phyloP scores from a whole-genome alignment of 2,329 filamentous ascomycete species.

The Pseudocercospora musae region DNA sequence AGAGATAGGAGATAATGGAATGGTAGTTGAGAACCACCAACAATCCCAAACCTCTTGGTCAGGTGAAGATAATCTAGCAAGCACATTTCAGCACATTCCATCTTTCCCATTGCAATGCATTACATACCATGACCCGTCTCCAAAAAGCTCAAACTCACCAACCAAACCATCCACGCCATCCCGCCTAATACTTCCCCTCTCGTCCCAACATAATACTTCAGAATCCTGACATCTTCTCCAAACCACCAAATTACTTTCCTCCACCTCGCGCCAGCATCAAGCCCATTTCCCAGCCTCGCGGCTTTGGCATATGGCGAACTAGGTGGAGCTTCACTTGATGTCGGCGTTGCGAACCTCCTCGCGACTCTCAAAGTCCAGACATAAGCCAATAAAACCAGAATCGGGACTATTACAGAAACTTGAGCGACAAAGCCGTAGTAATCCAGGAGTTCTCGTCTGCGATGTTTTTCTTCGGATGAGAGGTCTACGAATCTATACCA shows the following conservation, averaged over 20 bases:
- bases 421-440: conserved; percentile 56
- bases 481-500: conserved; percentile 54
- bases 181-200: conserved; percentile 51
- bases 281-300: conserved; percentile 18
- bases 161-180: conserved; percentile 51
- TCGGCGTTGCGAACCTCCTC: background rate
- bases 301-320: conserved; percentile 42
- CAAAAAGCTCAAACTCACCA: conserved; percentile 49
- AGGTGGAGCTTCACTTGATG: conserved; percentile 23
- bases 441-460: conserved; percentile 53
- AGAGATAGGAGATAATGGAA: conserved; percentile 57
- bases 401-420: conserved; percentile 48
- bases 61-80: conserved; percentile 57
- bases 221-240: conserved; percentile 22
- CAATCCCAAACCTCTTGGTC: conserved; percentile 59
- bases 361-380: background rate
- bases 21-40: conserved; percentile 58
- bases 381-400: conserved; percentile 41
- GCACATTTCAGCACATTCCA: too few species aligned
- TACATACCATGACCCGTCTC: conserved; percentile 55
- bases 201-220: conserved; percentile 44
- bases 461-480: conserved; percentile 45
- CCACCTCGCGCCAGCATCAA: conserved; percentile 12
- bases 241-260: conserved; percentile 37
- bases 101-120: too few species aligned